Base-by-base conservation (phyloP, 2,329 filamentous ascomycete genomes). In the Waltergamsia citrina region DNA sequence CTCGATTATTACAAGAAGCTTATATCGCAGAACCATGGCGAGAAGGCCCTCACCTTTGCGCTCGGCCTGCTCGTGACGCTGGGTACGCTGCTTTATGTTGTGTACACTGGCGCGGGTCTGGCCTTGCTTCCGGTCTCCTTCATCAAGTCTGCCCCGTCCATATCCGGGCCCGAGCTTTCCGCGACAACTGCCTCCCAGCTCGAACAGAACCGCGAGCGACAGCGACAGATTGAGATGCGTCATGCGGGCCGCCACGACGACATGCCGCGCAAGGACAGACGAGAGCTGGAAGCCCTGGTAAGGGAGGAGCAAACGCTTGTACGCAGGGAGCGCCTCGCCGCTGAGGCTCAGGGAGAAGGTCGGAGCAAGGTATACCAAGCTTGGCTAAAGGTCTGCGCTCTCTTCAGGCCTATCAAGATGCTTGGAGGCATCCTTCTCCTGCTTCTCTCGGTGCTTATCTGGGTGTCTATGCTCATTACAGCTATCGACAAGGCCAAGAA, bases 401-500 rank as follows among this genome's bases (percentile, higher is more conserved):
- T 94, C 24, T 82, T 96, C 57, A 76, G 88, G 7, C 92, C 92
- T 1, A 63, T 98, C 47, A 94, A 94, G 63, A 74, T 96, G 27
- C 57, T 96, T 11, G 82, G 85, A 2, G 92, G 92, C 11, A 65
- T 95, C 32, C 45, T 94, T 0, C 63, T 96, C 3, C 69, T 95
- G 21, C 44, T 86, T 2, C 54, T 94, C 16, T 71, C 85, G 1
- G 58, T 94, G 11, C 45, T 94, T 27, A 71, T 93, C 44, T 94
- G 86, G 72, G 72, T 81, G 7, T 94, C 85, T 10, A 96, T 98
- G 86, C 72, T 96, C 45, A 83, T 96, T 52, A 96, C 90, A 0
- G 83, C 79, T 44, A 87, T 96, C 50, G 92, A 98, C 71, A 96
- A 96, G 64, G 85, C 87, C 23, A 88, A 83, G 57, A 95, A 96